Evolutionary conservation across 805 yeast genomes (phyloP), one percentile per base, ranked within the genome.

Genomic region (Maudiozyma pseudohumilis): DNA sequence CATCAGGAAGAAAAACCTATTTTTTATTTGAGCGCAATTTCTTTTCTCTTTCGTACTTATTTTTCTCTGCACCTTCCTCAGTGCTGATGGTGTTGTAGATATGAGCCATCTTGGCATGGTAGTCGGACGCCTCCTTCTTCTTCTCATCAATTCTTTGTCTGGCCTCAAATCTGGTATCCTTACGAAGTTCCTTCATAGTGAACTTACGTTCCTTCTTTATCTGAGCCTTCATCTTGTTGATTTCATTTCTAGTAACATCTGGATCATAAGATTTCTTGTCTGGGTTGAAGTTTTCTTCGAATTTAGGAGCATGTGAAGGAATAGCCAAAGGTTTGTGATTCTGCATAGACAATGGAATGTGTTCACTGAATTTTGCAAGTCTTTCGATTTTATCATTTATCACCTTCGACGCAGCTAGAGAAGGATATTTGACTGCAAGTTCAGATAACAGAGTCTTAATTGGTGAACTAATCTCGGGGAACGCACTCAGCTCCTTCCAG

Each of bases 251-350:
- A 42, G 80, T 77, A 48, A 77, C 70, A 57, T 88, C 82, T 36
- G 81, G 73, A 59, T 89, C 96, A 59, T 86, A 82, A 7, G 94
- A 83, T 65, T 84, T 88, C 74, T 78, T 84, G 56, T 86, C 96
- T 40, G 96, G 95, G 64, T 88, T 89, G 74, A 80, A 92, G 68
- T 87, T 86, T 53, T 86, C 97, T 63, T 89, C 96, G 58, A 81
- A 92, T 62, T 83, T 79, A 46, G 99, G 99, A 26, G 87, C 81
- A 52, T 72, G 73, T 2, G 95, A 73, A 29, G 87, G 79, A 53
- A 92, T 82, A 3, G 95, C 82, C 39, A 92, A 56, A 18, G 94
- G 86, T 53, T 74, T 75, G 65, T 88, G 96, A 6, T 74, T 64
- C 63, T 92, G 99, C 44, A 92, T 69, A 12, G 75, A 66, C 50